phyloP scores from a whole-genome alignment of 1,139 yeast species.

The Blastobotrys ciferrii region DNA sequence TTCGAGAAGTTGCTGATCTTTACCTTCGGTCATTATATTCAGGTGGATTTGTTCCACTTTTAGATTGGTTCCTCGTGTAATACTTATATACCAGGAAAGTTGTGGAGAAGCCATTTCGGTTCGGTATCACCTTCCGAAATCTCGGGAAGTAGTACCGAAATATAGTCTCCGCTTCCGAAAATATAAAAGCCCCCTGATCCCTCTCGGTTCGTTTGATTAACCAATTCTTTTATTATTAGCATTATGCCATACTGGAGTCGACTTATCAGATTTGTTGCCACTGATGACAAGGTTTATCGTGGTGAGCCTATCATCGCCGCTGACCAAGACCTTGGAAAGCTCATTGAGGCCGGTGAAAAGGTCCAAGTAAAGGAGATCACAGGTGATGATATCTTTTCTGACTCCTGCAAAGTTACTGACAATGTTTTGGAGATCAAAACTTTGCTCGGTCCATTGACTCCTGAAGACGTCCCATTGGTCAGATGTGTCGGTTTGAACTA shows the following conservation, averaged over 20 bases:
- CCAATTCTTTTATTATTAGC: too few species aligned
- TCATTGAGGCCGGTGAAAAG: slow-evolving; percentile 34
- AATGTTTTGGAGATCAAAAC: slow-evolving; percentile 11
- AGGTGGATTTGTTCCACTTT: too few species aligned
- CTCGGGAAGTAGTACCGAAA: slow-evolving; percentile 4
- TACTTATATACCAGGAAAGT: neutral
- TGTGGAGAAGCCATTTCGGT: neutral
- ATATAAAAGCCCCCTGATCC: neutral
- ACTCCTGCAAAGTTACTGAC: slow-evolving; percentile 23
- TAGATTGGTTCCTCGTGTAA: too few species aligned
- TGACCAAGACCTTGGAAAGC: slow-evolving; percentile 17
- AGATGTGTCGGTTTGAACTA: slow-evolving; percentile 20
- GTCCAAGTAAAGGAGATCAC: slow-evolving; percentile 39
- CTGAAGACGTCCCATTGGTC: slow-evolving; percentile 18
- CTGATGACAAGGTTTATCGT: slow-evolving; percentile 30
- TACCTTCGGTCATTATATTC: neutral
- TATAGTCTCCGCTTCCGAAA: neutral
- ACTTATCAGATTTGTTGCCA: slow-evolving; percentile 33
- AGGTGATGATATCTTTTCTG: slow-evolving; percentile 22
- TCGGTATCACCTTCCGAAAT: neutral
- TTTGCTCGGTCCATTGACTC: slow-evolving; percentile 18
- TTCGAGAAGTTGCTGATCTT: slow-evolving; percentile 13
- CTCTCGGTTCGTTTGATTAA: too few species aligned
- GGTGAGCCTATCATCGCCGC: slow-evolving; percentile 34
- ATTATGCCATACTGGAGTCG: slow-evolving; percentile 18